Conservation (phyloP, 768 basidiomycete species). For the Suillus subalutaceus region DNA sequence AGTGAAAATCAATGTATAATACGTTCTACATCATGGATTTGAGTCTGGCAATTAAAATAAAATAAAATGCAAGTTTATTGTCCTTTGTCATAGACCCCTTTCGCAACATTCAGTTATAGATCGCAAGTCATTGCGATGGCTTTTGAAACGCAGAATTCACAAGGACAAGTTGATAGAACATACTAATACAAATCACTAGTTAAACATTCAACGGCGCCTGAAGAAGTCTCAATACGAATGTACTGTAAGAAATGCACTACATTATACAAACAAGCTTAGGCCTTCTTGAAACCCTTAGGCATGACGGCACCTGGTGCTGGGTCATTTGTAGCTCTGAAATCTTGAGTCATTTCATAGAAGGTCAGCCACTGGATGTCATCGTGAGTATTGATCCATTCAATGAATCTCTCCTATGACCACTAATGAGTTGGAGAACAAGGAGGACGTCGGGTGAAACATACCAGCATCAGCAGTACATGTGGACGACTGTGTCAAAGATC, state of each 20-base stretch:
- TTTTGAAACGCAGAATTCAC: background rate
- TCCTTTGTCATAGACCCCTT: too few relatives aligned
- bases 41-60: background rate
- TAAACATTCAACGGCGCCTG: background rate
- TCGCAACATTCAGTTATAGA: too few relatives aligned
- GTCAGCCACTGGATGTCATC: conserved; percentile 72
- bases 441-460: conserved; percentile 26
- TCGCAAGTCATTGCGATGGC: background rate
- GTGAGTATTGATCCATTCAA: conserved; percentile 75
- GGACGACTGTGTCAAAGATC: conserved; percentile 45
- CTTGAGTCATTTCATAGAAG: conserved; percentile 67
- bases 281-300: conserved; percentile 46
- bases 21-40: background rate
- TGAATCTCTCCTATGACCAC: conserved; percentile 59
- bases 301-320: conserved; percentile 54
- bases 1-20: background rate
- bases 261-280: background rate
- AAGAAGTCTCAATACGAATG: background rate
- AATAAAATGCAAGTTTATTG: background rate
- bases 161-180: background rate
- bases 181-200: background rate
- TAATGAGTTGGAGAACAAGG: background rate
- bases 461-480: conserved; percentile 76
- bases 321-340: conserved; percentile 56
- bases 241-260: background rate